These are phyloP conservation scores for Geotrichum citri-aurantii DNA, from an alignment of 1,139 yeast genomes.

Conservation along the genomic window DNA sequence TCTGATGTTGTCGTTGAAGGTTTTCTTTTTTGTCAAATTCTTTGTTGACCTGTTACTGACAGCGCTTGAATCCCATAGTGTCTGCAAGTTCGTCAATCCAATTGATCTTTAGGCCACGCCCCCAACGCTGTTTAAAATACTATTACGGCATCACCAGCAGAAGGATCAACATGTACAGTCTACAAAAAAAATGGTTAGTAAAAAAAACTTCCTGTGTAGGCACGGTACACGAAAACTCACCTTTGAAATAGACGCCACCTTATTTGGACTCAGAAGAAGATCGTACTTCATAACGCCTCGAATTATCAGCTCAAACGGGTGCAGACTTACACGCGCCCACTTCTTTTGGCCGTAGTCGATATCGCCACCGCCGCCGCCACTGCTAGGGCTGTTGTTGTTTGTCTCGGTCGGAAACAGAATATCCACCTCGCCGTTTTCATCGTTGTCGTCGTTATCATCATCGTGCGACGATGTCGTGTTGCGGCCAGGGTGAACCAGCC, in stretches of 20 bases:
- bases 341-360: conserved; percentile 42
- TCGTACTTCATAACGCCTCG: conserved; percentile 78
- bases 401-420: neutral
- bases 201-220: neutral
- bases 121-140: neutral
- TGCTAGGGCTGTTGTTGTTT: neutral
- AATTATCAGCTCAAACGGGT: conserved; percentile 81
- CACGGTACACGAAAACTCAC: neutral
- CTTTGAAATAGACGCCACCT: conserved; percentile 28
- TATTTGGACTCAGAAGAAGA: conserved; percentile 49
- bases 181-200: neutral
- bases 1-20: neutral
- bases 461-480: conserved; percentile 44
- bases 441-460: conserved; percentile 21
- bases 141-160: neutral
- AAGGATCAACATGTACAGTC: neutral
- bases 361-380: conserved; percentile 17
- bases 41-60: too few relatives aligned
- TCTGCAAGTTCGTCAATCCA: too few relatives aligned
- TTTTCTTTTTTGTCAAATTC: neutral
- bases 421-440: conserved; percentile 14
- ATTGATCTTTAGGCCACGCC: neutral
- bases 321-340: conserved; percentile 71
- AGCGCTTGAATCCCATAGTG: too few relatives aligned
- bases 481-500: conserved; percentile 68